Evolutionary conservation across 1,284 basidiomycete species (phyloP), one percentile per base, ranked within the genome.

Genomic region (Pseudozyma hubeiensis): DNA sequence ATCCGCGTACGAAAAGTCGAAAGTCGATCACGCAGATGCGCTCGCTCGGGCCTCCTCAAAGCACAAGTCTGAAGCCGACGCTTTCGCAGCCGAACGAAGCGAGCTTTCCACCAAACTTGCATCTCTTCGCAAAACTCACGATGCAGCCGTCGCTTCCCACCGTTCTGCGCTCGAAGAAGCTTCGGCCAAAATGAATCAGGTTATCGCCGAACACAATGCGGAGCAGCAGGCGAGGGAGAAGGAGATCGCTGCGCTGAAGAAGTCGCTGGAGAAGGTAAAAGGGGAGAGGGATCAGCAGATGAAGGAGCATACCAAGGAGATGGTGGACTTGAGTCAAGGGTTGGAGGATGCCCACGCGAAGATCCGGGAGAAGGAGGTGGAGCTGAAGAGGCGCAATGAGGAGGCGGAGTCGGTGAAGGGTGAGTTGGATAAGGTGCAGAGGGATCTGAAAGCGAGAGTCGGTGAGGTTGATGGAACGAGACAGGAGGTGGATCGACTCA

Each of bases 281-380:
- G 61, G 60, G 51, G 59, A 65, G 56, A 48, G 60, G 13, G 69
- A 72, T 30, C 37, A 47, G 52, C 69, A 72, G 37, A 64, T 72
- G 56, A 19, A 49, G 3, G 56, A 48, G 3, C 69, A 72, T 35
- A 72, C 69, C 10, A 44, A 13, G 9, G 69, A 72, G 53, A 72
- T 72, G 69, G n/a, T 72, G 34, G 64, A 72, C 37, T 35, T 72
- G 7, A 59, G 59, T 40, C 45, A 58, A 11, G 69, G 56, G 1
- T 7, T 72, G 43, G 60, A 72, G 47, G 8, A 31, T 7, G 56
- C 64, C 3, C 46, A 53, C 7, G 48, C 29, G 3, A 48, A 72
- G 60, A 64, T 66, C 31, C 24, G 30, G 39, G 45, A 48, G 1
- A 64, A 58, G 39, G 64, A 61, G 24, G 37, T 35, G 5, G 43